phyloP scores from a whole-genome alignment of 2,329 filamentous ascomycete species.

The Pseudogymnoascus sp. region DNA sequence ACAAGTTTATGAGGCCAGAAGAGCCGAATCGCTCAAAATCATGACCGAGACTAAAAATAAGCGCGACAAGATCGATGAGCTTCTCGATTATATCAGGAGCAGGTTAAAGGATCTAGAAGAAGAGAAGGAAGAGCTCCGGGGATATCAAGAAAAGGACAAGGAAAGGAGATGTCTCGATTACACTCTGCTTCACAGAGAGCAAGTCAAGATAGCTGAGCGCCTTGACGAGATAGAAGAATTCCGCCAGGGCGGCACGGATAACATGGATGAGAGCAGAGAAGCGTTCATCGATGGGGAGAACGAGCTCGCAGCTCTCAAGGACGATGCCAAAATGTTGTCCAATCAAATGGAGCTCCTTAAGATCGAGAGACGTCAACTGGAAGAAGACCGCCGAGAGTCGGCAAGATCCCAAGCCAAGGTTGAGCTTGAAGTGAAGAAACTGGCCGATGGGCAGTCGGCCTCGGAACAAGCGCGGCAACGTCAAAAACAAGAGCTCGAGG shows the following conservation, averaged over 20 bases:
- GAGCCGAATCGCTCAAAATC: constrained; percentile 88
- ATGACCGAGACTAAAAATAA: constrained; percentile 97
- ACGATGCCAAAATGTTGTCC: constrained; percentile 68
- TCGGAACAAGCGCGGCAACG: constrained; percentile 64
- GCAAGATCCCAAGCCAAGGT: constrained; percentile 74
- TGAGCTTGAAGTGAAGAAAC: constrained; percentile 73
- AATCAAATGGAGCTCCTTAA: constrained; percentile 77
- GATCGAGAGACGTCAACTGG: constrained; percentile 77
- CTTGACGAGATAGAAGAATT: constrained; percentile 77
- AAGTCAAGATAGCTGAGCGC: constrained; percentile 66
- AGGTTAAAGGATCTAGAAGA: constrained; percentile 84
- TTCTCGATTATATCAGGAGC: constrained; percentile 85
- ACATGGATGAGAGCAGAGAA: constrained; percentile 71
- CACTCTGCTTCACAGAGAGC: constrained; percentile 84
- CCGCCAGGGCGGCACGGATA: constrained; percentile 73
- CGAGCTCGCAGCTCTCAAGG: constrained; percentile 66
- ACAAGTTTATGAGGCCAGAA: constrained; percentile 88
- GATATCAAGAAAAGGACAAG: constrained; percentile 89
- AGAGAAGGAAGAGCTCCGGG: constrained; percentile 91
- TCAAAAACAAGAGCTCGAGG: constrained; percentile 62
- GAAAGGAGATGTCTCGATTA: constrained; percentile 90
- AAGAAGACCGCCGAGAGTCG: constrained; percentile 78
- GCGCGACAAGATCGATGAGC: constrained; percentile 85
- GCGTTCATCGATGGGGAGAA: constrained; percentile 72
- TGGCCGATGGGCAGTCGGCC: constrained; percentile 74